Evolutionary conservation across 768 basidiomycete species (phyloP).

Genomic region (Naganishia antarctica): DNA sequence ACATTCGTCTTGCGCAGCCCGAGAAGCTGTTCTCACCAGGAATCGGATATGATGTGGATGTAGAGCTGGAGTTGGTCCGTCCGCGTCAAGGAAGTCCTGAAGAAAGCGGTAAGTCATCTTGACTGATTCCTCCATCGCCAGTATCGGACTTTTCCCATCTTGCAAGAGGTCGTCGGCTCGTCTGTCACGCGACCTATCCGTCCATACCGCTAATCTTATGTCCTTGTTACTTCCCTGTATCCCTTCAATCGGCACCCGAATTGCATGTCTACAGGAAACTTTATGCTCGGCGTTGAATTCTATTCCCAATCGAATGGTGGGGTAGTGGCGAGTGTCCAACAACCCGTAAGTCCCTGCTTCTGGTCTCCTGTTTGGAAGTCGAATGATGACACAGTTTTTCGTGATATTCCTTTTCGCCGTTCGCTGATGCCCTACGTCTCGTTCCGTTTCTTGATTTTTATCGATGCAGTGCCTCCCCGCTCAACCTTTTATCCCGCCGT

Average conservation of each 20-base stretch:
- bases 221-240: background rate
- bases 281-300: conserved; percentile 45
- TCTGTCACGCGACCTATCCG: background rate
- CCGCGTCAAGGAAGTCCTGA: conserved; percentile 26
- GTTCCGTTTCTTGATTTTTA: background rate
- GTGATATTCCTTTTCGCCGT: no score
- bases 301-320: conserved; percentile 21
- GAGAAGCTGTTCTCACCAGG: conserved; percentile 38
- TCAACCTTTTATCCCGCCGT: conserved; percentile 10
- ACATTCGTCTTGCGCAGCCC: conserved; percentile 32
- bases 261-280: conserved; percentile 38
- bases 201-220: background rate
- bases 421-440: no score
- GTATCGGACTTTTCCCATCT: background rate
- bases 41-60: conserved; percentile 45
- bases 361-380: no score
- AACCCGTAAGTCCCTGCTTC: conserved; percentile 23
- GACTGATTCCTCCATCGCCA: background rate
- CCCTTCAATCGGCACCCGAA: background rate
- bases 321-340: conserved; percentile 12
- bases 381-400: no score
- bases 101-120: conserved; percentile 7
- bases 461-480: conserved; percentile 25
- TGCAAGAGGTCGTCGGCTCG: background rate
- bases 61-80: conserved; percentile 47